Evolutionary conservation across 495 filamentous ascomycete species (phyloP).

Genomic region (Penicillium egyptiacum): DNA sequence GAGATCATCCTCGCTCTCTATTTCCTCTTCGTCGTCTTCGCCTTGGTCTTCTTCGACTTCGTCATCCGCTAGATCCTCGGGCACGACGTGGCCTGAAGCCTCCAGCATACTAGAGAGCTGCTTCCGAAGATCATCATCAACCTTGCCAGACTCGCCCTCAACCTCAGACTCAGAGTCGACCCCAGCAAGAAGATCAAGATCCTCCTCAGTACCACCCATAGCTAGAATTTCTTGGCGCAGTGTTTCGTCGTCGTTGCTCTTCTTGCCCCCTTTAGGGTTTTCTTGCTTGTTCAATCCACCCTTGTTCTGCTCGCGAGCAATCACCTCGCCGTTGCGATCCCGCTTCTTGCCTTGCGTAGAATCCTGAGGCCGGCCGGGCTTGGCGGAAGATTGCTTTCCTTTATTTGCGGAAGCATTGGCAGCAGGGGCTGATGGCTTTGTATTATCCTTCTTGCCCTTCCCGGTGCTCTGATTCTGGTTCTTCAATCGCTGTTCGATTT

Average conservation of each 20-base stretch:
- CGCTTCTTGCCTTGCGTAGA: constrained; percentile 47
- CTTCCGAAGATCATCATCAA: constrained; percentile 42
- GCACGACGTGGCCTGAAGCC: constrained; percentile 45
- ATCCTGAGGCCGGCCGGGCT: constrained; percentile 30
- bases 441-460: constrained; percentile 49
- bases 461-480: constrained; percentile 44
- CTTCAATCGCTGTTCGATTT: constrained; percentile 59
- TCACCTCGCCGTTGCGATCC: constrained; percentile 53
- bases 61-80: constrained; percentile 45
- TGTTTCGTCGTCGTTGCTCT: constrained; percentile 32
- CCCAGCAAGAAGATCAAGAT: constrained; percentile 64
- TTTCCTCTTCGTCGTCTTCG: constrained; percentile 43
- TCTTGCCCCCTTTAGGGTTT: constrained; percentile 23
- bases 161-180: constrained; percentile 63
- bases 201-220: constrained; percentile 75
- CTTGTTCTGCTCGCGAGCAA: constrained; percentile 37
- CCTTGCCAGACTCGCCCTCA: constrained; percentile 38
- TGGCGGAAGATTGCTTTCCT: constrained; percentile 30
- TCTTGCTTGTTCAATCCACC: constrained; percentile 27
- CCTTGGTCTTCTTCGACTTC: constrained; percentile 47
- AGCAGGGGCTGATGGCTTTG: constrained; percentile 23
- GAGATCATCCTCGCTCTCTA: constrained; percentile 28
- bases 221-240: constrained; percentile 71
- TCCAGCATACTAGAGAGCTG: constrained; percentile 46
- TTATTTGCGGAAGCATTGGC: constrained; percentile 26